phyloP scores from a whole-genome alignment of 495 filamentous ascomycete species.

The Chaetomium cochliodes region DNA sequence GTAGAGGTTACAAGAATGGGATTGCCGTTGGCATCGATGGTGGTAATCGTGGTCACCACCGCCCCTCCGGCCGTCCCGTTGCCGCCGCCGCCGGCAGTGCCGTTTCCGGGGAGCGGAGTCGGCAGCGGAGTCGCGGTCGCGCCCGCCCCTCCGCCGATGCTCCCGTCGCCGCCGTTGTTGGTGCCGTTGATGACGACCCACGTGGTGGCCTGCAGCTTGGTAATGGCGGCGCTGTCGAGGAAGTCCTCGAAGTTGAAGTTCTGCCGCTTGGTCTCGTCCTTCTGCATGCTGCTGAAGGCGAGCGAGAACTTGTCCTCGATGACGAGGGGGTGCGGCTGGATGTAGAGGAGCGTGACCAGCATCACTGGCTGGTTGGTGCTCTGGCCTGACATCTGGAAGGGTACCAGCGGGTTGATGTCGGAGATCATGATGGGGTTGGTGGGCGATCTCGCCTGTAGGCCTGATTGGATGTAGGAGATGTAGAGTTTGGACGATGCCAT shows the following conservation, averaged over 20 bases:
- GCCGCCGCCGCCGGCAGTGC: slow-evolving; percentile 10
- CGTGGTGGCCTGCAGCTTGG: slow-evolving; percentile 11
- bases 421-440: slow-evolving; percentile 19
- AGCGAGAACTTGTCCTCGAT: slow-evolving; percentile 19
- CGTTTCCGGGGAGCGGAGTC: slow-evolving; percentile 11
- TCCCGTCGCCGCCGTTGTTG: not conserved
- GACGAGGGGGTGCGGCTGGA: slow-evolving; percentile 26
- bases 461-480: slow-evolving; percentile 24
- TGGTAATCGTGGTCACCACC: slow-evolving; percentile 20
- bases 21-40: slow-evolving; percentile 9
- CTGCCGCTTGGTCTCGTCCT: slow-evolving; percentile 10
- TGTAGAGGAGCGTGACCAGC: slow-evolving; percentile 24
- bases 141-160: not conserved
- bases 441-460: slow-evolving; percentile 1
- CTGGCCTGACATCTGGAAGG: slow-evolving; percentile 16
- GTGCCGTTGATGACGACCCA: slow-evolving; percentile 20
- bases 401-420: slow-evolving; percentile 25
- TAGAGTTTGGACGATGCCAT: slow-evolving; percentile 15
- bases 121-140: not conserved
- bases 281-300: slow-evolving; percentile 18
- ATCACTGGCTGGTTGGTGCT: slow-evolving; percentile 12
- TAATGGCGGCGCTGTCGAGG: slow-evolving; percentile 14
- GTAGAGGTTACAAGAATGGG: not conserved
- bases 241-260: slow-evolving; percentile 26
- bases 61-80: not conserved